Conservation (phyloP, 2,329 filamentous ascomycete species). For the Aspergillus melleus region DNA sequence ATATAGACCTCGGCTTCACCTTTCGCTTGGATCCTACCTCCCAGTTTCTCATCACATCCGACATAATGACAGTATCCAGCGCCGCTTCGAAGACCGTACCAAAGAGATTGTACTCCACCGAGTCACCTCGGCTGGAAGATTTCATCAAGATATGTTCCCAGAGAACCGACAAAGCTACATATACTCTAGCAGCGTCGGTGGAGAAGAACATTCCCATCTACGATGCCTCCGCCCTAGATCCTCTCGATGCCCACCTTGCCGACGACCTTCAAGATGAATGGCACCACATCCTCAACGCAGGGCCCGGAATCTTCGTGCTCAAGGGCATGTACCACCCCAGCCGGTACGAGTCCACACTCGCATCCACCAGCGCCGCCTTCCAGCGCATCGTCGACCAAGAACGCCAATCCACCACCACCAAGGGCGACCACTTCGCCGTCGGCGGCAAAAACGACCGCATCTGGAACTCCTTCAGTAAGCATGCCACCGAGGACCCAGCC, state of each 20-base stretch:
- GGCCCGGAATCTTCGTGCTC: constrained; percentile 62
- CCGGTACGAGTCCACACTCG: constrained; percentile 37
- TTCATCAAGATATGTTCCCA: constrained; percentile 50
- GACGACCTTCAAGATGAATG: constrained; percentile 59
- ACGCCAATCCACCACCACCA: constrained; percentile 31
- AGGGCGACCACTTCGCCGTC: constrained; percentile 63
- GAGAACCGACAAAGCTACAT: constrained; percentile 37
- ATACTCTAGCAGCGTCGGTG: constrained; percentile 51
- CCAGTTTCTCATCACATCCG: background rate
- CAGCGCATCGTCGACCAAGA: constrained; percentile 51
- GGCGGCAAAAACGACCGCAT: constrained; percentile 60
- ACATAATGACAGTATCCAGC: constrained; percentile 2
- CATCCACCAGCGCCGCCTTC: constrained; percentile 51
- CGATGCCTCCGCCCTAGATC: constrained; percentile 43
- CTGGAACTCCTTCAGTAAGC: constrained; percentile 67
- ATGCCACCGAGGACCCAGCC: constrained; percentile 52
- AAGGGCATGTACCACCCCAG: constrained; percentile 52
- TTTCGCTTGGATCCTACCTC: background rate
- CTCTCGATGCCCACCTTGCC: constrained; percentile 30
- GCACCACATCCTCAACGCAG: constrained; percentile 57
- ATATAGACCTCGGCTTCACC: background rate
- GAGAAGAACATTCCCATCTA: constrained; percentile 59
- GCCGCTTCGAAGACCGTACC: background rate
- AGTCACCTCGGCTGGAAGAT: constrained; percentile 33
- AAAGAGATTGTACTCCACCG: constrained; percentile 23